phyloP scores from a whole-genome alignment of 202 grass and related monocot genomes.

The Hordeum pubiflorum region DNA sequence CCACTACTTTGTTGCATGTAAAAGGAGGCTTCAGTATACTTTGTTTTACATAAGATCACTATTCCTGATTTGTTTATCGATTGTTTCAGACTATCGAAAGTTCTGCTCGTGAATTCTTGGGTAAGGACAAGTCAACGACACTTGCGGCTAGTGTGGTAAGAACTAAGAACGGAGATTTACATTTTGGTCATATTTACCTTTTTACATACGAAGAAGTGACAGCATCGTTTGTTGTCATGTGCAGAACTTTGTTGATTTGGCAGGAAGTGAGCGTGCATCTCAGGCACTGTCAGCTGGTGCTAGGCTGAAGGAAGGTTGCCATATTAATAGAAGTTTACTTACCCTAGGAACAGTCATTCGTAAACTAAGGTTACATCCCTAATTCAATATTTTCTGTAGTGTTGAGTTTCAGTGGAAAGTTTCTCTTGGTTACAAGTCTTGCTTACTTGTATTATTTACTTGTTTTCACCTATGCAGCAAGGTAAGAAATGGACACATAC shows the following conservation, averaged over 20 bases:
- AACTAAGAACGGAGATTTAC: constrained; percentile 4
- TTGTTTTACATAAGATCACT: constrained; percentile 16
- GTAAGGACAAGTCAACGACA: constrained; percentile 85
- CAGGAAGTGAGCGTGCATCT: constrained; percentile 88
- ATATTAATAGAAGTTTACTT: constrained; percentile 95
- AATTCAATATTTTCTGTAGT: constrained; percentile 1
- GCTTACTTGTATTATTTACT: constrained; percentile 14
- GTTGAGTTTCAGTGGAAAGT: constrained; percentile 12
- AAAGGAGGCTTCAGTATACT: constrained; percentile 9
- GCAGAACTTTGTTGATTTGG: constrained; percentile 98
- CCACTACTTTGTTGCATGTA: constrained; percentile 18
- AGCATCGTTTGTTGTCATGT: constrained; percentile 25
- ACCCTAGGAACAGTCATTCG: constrained; percentile 90
- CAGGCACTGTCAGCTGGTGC: constrained; percentile 82
- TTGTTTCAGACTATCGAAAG: constrained; percentile 83
- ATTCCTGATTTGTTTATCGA: constrained; percentile 25
- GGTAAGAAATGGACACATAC: constrained; percentile 90
- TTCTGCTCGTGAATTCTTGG: constrained; percentile 72
- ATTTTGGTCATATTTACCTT: constrained; percentile 3
- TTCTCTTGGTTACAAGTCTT: background rate
- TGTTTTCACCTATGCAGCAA: constrained; percentile 56
- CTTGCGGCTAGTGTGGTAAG: constrained; percentile 86
- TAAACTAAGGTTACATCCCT: constrained; percentile 68
- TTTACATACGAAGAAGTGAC: constrained; percentile 1
- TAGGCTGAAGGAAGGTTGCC: constrained; percentile 93